Evolutionary conservation across 1,139 yeast species (phyloP), one percentile per base, ranked within the genome.

Genomic region (Geotrichum histeridarum): DNA sequence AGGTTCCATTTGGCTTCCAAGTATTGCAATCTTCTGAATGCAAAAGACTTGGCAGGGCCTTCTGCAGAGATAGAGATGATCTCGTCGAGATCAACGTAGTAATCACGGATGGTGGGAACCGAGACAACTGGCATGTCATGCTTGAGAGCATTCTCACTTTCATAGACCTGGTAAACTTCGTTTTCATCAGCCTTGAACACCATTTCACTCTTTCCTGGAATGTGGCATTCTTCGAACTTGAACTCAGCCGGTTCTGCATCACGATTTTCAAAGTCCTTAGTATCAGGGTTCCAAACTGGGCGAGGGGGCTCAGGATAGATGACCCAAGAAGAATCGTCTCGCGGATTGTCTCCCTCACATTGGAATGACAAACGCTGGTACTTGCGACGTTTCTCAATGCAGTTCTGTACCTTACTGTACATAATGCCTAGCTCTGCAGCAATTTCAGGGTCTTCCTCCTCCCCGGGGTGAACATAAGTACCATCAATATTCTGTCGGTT

Each of bases 21-120:
- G 67, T 90, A 93, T 71, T 91, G 95, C 62, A 94, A 74, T 64
- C 99, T 80, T 68, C 94, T 84, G 70, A 89, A 94, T 0, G 99
- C 96, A 77, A 93, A 94, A 9, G 96, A 87, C 70, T 94, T 94
- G n/a, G 95, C 81, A 2, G 99, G 99, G 0, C 99, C 99, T 69
- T 91, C 97, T 2, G 94, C 84, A 4, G 96, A 85, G 54, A 89
- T 78, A 22, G 77, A 72, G 32, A 81, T 79, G 60, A 93, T 80
- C 54, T 76, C 80, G 54, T 86, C 93, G 66, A 91, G 73, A 68
- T 93, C 99, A 62, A 80, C 72, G 69, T 88, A 93, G 70, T 85
- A 94, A 47, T 93, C 97, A 55, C 80, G 79, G 57, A 94, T 75
- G 0, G 86, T 76, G 11, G 99, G 97, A 14, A 88, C 78, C n/a